These are phyloP conservation scores for Rutstroemia sp. DNA, from an alignment of 2,329 filamentous ascomycete genomes.

Conservation along the genomic window DNA sequence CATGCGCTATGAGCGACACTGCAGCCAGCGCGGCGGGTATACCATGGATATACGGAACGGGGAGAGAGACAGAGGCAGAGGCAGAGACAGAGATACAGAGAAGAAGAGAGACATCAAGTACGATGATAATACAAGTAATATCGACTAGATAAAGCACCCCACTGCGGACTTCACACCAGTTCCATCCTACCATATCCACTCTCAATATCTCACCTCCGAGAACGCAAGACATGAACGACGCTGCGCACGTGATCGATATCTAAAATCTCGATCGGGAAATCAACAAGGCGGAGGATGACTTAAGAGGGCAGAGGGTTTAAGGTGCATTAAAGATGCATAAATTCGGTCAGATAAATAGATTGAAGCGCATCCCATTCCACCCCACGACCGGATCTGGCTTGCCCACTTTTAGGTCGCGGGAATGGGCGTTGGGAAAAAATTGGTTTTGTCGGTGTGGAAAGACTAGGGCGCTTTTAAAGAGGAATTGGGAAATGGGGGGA, in stretches of 20 bases:
- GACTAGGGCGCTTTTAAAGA: not conserved
- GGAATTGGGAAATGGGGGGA: not conserved
- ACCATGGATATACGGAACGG: too few relatives aligned
- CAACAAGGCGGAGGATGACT: too few relatives aligned
- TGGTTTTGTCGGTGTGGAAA: conserved; percentile 3
- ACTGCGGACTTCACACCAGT: too few relatives aligned
- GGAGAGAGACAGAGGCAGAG: not conserved
- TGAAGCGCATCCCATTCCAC: not conserved
- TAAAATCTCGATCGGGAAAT: too few relatives aligned
- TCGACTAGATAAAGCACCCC: too few relatives aligned
- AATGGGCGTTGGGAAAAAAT: not conserved
- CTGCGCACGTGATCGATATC: too few relatives aligned
- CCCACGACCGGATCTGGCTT: not conserved
- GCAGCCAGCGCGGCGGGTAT: too few relatives aligned
- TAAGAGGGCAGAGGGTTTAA: not conserved
- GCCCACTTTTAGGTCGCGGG: conserved; percentile 6
- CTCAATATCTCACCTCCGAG: too few relatives aligned
- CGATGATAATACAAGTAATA: too few relatives aligned
- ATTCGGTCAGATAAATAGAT: conserved; percentile 6
- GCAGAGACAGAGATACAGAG: not conserved
- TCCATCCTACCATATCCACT: too few relatives aligned
- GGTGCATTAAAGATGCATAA: conserved; percentile 3
- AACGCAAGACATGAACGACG: too few relatives aligned
- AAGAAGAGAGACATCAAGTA: too few relatives aligned
- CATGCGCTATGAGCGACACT: not conserved